phyloP scores from a whole-genome alignment of 176 grass and related monocot genomes.

The Musa acuminata region DNA sequence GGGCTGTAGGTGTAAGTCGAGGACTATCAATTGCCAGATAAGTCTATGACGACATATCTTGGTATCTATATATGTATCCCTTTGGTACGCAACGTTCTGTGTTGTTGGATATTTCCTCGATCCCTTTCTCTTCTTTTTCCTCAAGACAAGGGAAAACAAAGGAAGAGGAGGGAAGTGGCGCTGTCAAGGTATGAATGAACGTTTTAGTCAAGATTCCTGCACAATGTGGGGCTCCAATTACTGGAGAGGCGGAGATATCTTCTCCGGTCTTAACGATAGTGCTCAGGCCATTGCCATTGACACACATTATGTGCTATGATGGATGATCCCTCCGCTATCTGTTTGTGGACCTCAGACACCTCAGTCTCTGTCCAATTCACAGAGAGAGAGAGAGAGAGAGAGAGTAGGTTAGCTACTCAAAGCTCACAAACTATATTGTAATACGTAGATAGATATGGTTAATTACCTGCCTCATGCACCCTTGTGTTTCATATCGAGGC shows the following conservation, averaged over 20 bases:
- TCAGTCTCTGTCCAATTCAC: background rate
- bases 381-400: background rate
- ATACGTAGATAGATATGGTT: too few species aligned
- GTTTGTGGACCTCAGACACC: conserved; percentile 13
- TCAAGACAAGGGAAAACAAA: background rate
- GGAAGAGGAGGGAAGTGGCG: background rate
- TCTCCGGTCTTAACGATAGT: conserved; percentile 13
- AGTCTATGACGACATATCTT: too few species aligned
- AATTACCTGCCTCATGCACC: too few species aligned
- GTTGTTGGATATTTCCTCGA: too few species aligned
- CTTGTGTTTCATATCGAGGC: too few species aligned
- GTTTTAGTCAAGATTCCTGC: conserved; percentile 68
- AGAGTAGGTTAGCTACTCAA: too few species aligned
- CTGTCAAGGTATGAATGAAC: conserved; percentile 15
- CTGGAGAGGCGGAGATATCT: too few species aligned
- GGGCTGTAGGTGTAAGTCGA: conserved; percentile 12
- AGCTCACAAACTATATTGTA: too few species aligned
- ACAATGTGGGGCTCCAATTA: conserved; percentile 23
- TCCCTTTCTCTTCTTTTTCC: background rate
- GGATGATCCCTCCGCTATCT: conserved; percentile 18
- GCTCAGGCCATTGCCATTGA: conserved; percentile 29
- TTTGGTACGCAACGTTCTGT: too few species aligned
- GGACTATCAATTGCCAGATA: conserved; percentile 3
- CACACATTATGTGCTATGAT: conserved; percentile 42
- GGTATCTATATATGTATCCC: too few species aligned